Evolutionary conservation across 1,284 basidiomycete genomes (phyloP).

Genomic region (Ustilago bromivora): DNA sequence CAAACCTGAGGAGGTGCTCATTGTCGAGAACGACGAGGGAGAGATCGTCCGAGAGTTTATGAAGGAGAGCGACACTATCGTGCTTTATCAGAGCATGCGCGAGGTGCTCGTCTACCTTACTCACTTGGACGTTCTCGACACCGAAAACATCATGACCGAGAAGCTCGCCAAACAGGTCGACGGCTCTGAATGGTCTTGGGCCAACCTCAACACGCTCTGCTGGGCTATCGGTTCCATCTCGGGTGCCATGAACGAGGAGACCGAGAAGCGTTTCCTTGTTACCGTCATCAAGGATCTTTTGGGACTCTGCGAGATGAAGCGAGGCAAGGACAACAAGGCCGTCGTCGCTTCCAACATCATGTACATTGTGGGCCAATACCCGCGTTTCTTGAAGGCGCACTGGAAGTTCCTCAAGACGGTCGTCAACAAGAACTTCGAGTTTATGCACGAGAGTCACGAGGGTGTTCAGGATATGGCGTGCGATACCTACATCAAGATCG

Average conservation of each 20-base stretch:
- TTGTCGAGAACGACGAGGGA: conserved; percentile 99
- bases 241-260: conserved; percentile 98
- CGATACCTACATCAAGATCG: conserved; percentile 99
- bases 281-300: conserved; percentile 99
- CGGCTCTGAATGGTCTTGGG: conserved; percentile 98
- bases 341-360: conserved; percentile 99
- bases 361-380: conserved; percentile 99
- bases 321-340: conserved; percentile 99
- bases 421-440: conserved; percentile 99
- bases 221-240: conserved; percentile 99
- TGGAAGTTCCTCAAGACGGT: conserved; percentile 99
- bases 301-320: conserved; percentile 96
- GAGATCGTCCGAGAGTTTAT: conserved; percentile 99
- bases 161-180: conserved; percentile 97
- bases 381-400: conserved; percentile 98
- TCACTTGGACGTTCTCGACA: conserved; percentile 94
- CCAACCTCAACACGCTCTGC: conserved; percentile 97
- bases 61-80: conserved; percentile 99
- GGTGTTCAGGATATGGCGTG: conserved; percentile 99
- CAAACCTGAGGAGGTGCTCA: conserved; percentile 94
- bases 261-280: conserved; percentile 98
- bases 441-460: conserved; percentile 99
- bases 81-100: conserved; percentile 98
- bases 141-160: conserved; percentile 88
- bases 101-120: conserved; percentile 93